Conservation (phyloP, 306 rosid genomes). For the Sphenostylis stenocarpa region DNA sequence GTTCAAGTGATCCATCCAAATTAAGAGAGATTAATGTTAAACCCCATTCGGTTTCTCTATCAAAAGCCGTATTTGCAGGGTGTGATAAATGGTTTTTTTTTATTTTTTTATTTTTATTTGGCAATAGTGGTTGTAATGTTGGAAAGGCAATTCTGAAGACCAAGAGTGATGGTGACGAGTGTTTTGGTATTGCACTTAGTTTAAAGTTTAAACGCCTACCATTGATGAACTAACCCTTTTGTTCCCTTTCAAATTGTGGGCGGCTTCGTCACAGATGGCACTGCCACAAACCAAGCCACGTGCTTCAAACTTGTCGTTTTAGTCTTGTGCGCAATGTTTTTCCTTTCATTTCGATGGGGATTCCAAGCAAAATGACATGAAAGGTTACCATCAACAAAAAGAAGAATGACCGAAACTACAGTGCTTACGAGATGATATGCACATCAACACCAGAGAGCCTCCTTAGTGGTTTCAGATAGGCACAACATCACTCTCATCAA, state of each 20-base stretch:
- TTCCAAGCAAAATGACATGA: conserved; percentile 37
- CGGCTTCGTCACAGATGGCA: conserved; percentile 35
- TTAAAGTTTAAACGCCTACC: conserved; percentile 43
- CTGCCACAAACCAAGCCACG: conserved; percentile 29
- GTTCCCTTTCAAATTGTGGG: conserved; percentile 35
- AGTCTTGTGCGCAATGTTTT: conserved; percentile 33
- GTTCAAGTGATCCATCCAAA: background rate
- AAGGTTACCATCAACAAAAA: conserved; percentile 46
- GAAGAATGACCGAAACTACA: conserved; percentile 40
- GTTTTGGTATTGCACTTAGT: conserved; percentile 36
- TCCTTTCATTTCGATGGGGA: conserved; percentile 21
- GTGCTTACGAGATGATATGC: conserved; percentile 10
- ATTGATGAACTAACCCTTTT: conserved; percentile 27
- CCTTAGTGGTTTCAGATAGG: conserved; percentile 49
- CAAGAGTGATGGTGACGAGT: background rate
- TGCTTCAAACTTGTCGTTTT: conserved; percentile 38
- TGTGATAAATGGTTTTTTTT: conserved; percentile 4
- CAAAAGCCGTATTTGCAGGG: conserved; percentile 35
- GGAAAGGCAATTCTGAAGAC: conserved; percentile 33
- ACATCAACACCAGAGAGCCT: conserved; percentile 8
- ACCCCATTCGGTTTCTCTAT: conserved; percentile 35
- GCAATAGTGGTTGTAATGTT: conserved; percentile 44
- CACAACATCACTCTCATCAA: conserved; percentile 45
- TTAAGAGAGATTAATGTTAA: conserved; percentile 15
- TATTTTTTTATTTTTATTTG: too few species aligned